Evolutionary conservation across 768 basidiomycete species (phyloP).

Genomic region (Leucocoprinus leucothites): DNA sequence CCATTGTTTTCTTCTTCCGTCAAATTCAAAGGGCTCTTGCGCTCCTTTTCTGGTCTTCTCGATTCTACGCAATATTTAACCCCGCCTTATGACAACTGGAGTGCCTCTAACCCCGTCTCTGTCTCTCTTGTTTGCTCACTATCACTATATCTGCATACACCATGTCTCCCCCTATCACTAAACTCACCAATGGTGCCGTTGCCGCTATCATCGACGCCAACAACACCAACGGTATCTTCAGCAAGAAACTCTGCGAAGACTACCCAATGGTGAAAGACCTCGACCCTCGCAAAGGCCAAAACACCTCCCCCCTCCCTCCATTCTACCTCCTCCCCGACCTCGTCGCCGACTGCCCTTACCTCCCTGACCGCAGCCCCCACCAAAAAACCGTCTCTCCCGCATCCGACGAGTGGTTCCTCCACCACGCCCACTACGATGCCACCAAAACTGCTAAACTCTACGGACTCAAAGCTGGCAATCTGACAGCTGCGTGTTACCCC

Average conservation of each 20-base stretch:
- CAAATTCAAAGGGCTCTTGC: not conserved
- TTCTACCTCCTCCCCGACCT: conserved; percentile 54
- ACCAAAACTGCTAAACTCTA: conserved; percentile 44
- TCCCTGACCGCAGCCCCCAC: conserved; percentile 37
- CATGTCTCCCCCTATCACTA: too few species aligned
- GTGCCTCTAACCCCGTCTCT: too few species aligned
- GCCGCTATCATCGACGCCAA: not conserved
- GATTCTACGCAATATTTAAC: too few species aligned
- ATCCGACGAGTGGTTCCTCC: conserved; percentile 49
- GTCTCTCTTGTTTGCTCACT: too few species aligned
- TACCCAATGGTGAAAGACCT: too few species aligned
- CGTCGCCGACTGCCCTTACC: conserved; percentile 46
- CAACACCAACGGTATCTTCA: not conserved
- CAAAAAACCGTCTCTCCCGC: conserved; percentile 41
- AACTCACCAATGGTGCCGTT: not conserved
- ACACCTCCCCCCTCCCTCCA: not conserved
- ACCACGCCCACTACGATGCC: conserved; percentile 35
- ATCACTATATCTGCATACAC: too few species aligned
- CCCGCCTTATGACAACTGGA: too few species aligned
- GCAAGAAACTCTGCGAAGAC: not conserved
- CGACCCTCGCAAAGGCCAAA: not conserved
- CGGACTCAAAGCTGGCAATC: conserved; percentile 62
- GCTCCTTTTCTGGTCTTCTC: too few species aligned
- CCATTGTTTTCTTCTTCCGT: not conserved
- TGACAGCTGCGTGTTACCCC: conserved; percentile 65